Conservation (phyloP, 1,284 basidiomycete species). For the Apiotrichum porosum region DNA sequence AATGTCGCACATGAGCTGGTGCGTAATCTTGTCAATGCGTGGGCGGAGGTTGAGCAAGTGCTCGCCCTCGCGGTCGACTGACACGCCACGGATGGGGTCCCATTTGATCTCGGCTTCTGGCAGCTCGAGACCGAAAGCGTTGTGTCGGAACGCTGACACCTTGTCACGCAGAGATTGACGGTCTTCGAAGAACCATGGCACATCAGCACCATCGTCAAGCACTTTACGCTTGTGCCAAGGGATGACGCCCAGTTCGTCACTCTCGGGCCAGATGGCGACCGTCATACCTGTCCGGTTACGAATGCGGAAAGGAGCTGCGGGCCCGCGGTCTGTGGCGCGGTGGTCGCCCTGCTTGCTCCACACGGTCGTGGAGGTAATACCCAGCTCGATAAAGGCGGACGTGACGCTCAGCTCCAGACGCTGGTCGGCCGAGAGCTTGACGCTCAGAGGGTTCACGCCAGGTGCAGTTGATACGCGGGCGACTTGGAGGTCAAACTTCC, state of each 20-base stretch:
- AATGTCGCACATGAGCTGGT: slow-evolving; percentile 86
- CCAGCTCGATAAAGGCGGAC: slow-evolving; percentile 84
- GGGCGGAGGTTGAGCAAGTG: slow-evolving; percentile 83
- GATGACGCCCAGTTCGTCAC: slow-evolving; percentile 23
- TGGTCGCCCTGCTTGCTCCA: slow-evolving; percentile 71
- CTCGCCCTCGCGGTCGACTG: slow-evolving; percentile 92
- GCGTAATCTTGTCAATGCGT: slow-evolving; percentile 65
- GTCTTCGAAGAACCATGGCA: slow-evolving; percentile 98
- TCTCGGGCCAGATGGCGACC: slow-evolving; percentile 75
- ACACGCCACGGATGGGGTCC: slow-evolving; percentile 84
- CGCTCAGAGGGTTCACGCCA: slow-evolving; percentile 56
- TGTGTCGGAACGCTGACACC: slow-evolving; percentile 69
- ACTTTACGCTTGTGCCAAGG: slow-evolving; percentile 34
- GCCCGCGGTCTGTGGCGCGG: slow-evolving; percentile 71
- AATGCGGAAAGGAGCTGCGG: slow-evolving; percentile 89
- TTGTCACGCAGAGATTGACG: slow-evolving; percentile 93
- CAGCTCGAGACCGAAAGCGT: slow-evolving; percentile 77
- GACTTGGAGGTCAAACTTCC: slow-evolving; percentile 68
- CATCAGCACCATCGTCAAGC: slow-evolving; percentile 63
- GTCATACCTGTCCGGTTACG: slow-evolving; percentile 84
- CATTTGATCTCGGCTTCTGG: slow-evolving; percentile 68
- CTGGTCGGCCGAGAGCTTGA: slow-evolving; percentile 70
- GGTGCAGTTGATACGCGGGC: slow-evolving; percentile 37
- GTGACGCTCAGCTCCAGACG: slow-evolving; percentile 89
- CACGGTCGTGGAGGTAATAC: slow-evolving; percentile 66